phyloP scores from a whole-genome alignment of 345 rosid species.

The Corchorus olitorius region DNA sequence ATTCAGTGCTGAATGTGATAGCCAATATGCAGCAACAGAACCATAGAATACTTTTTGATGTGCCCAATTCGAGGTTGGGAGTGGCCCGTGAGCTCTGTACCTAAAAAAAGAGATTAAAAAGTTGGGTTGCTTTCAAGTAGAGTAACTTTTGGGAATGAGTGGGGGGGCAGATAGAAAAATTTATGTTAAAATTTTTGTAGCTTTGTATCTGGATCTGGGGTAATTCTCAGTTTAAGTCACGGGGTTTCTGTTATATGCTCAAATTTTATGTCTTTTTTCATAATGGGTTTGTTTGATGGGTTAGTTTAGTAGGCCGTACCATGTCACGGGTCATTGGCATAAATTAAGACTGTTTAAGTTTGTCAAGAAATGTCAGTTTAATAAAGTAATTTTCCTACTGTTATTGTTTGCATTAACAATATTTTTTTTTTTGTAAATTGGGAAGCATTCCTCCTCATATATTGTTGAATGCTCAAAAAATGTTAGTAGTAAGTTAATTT shows the following conservation, averaged over 20 bases:
- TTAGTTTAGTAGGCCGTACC: not conserved
- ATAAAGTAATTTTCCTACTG: not conserved
- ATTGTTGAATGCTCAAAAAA: too few relatives aligned
- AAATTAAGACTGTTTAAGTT: not conserved
- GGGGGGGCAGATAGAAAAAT: not conserved
- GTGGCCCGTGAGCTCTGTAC: conserved; percentile 82
- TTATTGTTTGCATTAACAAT: too few relatives aligned
- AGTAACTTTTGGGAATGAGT: not conserved
- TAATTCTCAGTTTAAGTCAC: not conserved
- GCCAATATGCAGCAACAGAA: conserved; percentile 99
- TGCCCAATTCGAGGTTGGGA: conserved; percentile 83
- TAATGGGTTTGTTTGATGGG: not conserved
- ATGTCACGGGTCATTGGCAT: not conserved
- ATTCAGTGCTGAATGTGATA: conserved; percentile 83
- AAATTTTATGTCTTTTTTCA: not conserved
- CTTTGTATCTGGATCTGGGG: not conserved
- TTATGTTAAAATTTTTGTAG: not conserved
- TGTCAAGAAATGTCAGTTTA: conserved; percentile 4
- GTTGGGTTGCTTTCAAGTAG: not conserved
- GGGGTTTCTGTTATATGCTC: not conserved
- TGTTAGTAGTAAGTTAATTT: too few relatives aligned
- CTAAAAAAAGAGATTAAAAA: conserved; percentile 6
- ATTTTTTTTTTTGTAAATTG: too few relatives aligned
- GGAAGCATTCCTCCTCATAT: too few relatives aligned
- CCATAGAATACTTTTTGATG: conserved; percentile 78